phyloP scores from a whole-genome alignment of 2,329 filamentous ascomycete species.

The Xylaria sp. region DNA sequence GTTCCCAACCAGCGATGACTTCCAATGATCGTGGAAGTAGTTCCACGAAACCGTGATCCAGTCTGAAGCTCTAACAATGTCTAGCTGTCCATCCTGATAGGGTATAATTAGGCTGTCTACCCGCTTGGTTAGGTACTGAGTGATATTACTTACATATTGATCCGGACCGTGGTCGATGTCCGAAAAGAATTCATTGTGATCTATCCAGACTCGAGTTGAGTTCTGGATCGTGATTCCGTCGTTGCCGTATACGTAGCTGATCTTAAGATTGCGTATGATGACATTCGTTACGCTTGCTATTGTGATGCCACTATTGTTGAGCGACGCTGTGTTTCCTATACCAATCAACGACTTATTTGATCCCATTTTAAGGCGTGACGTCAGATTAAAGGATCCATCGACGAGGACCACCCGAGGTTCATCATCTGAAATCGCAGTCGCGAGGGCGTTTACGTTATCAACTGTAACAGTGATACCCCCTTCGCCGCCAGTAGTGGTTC shows the following conservation, averaged over 20 bases:
- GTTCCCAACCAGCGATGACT: slow-evolving; percentile 59
- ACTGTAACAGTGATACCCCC: slow-evolving; percentile 10
- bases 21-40: slow-evolving; percentile 45
- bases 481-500: slow-evolving; percentile 17
- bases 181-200: slow-evolving; percentile 33
- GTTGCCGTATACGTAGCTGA: slow-evolving; percentile 27
- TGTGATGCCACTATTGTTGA: slow-evolving; percentile 30
- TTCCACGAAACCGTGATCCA: slow-evolving; percentile 36
- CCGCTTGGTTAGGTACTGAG: not conserved
- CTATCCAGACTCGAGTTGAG: slow-evolving; percentile 30
- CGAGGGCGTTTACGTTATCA: slow-evolving; percentile 23
- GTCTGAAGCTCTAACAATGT: slow-evolving; percentile 32
- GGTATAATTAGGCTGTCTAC: not conserved
- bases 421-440: slow-evolving; percentile 5
- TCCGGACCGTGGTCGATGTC: slow-evolving; percentile 33
- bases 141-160: slow-evolving; percentile 27
- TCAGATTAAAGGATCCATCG: slow-evolving; percentile 28
- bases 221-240: slow-evolving; percentile 30
- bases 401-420: slow-evolving; percentile 19
- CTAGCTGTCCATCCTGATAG: slow-evolving; percentile 30
- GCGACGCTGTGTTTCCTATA: slow-evolving; percentile 16
- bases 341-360: slow-evolving; percentile 32
- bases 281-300: slow-evolving; percentile 25
- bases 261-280: slow-evolving; percentile 27
- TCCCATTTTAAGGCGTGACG: slow-evolving; percentile 20